These are phyloP conservation scores for Sugiyamaella paludigena DNA, from an alignment of 1,139 yeast genomes.

Conservation along the genomic window DNA sequence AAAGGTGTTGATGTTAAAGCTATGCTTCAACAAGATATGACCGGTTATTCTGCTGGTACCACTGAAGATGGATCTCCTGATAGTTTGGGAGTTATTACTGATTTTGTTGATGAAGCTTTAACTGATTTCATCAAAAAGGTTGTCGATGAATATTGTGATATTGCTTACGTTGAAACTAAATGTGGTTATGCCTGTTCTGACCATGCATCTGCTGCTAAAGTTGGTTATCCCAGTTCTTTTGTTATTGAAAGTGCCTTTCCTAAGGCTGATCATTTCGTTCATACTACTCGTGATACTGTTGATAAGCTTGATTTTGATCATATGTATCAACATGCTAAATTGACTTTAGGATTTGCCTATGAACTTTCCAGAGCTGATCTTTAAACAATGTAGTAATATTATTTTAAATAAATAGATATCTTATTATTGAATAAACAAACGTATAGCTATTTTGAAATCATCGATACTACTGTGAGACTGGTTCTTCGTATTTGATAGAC, in stretches of 20 bases:
- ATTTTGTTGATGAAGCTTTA: conserved; percentile 61
- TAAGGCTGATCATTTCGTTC: conserved; percentile 65
- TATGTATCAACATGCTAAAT: conserved; percentile 72
- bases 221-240: conserved; percentile 81
- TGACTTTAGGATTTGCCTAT: conserved; percentile 65
- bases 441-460: too few species aligned
- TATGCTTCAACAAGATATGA: conserved; percentile 95
- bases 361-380: conserved; percentile 51
- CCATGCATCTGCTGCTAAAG: conserved; percentile 80
- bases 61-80: conserved; percentile 57
- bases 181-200: conserved; percentile 96
- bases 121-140: conserved; percentile 62
- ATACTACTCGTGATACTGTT: conserved; percentile 74
- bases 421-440: too few species aligned
- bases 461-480: too few species aligned
- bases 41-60: conserved; percentile 69
- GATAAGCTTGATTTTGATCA: conserved; percentile 76
- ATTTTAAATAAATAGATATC: too few species aligned
- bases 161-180: conserved; percentile 67
- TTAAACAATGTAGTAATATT: not conserved
- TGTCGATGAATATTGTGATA: conserved; percentile 58
- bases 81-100: conserved; percentile 77
- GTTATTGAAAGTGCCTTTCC: conserved; percentile 73
- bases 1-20: conserved; percentile 59
- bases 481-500: too few species aligned